Conservation (phyloP, 768 basidiomycete species). For the Pisolithus tinctorius region DNA sequence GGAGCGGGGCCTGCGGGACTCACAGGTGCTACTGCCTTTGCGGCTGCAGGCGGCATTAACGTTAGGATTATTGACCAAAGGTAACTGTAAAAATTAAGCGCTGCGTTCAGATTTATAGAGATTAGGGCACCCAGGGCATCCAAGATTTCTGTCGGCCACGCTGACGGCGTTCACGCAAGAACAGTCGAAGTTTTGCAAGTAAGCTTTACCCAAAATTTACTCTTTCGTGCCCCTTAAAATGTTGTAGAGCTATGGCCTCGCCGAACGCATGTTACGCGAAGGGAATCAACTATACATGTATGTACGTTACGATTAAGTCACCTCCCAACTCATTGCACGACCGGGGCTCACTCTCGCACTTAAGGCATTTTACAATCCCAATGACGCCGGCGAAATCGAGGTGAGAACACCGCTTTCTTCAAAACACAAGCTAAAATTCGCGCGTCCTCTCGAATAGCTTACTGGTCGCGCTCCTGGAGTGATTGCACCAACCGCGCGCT, state of each 20-base stretch:
- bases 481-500: slow-evolving; percentile 55
- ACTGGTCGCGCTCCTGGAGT: slow-evolving; percentile 59
- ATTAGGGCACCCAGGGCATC: slow-evolving; percentile 26
- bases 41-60: slow-evolving; percentile 32
- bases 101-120: no score
- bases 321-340: no score
- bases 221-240: background rate
- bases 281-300: slow-evolving; percentile 65
- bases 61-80: slow-evolving; percentile 44
- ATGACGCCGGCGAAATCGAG: slow-evolving; percentile 54
- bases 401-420: slow-evolving; percentile 24
- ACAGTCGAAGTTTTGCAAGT: slow-evolving; percentile 51
- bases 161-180: slow-evolving; percentile 50
- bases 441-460: slow-evolving; percentile 33
- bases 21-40: slow-evolving; percentile 58
- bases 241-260: slow-evolving; percentile 68
- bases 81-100: slow-evolving; percentile 13
- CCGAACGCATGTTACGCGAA: slow-evolving; percentile 53
- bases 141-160: slow-evolving; percentile 41
- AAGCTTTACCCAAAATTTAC: background rate
- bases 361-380: slow-evolving; percentile 74
- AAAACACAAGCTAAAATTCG: background rate
- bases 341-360: background rate
- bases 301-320: slow-evolving; percentile 32
- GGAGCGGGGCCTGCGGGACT: slow-evolving; percentile 52